phyloP scores from a whole-genome alignment of 768 basidiomycete genomes.

The Trametes cingulata region DNA sequence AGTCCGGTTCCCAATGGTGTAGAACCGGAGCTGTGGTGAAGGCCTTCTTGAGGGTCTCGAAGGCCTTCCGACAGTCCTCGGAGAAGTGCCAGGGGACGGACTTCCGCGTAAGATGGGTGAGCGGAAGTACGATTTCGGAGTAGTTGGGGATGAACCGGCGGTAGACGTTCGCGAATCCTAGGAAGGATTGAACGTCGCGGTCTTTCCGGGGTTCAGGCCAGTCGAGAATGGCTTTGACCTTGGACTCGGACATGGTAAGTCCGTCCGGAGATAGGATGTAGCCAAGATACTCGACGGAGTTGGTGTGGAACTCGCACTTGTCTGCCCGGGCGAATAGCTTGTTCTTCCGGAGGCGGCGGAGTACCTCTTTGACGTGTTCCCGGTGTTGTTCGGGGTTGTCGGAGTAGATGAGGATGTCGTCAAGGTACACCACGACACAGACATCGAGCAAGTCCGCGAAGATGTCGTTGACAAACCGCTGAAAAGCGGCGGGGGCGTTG shows the following conservation, averaged over 20 bases:
- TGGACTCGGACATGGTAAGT: conserved; percentile 42
- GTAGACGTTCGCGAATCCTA: conserved; percentile 39
- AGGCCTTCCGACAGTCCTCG: conserved; percentile 21
- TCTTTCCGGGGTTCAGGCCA: conserved; percentile 33
- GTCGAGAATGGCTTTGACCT: conserved; percentile 36
- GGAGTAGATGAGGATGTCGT: too few species aligned
- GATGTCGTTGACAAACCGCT: conserved; percentile 16
- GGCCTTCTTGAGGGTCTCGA: conserved; percentile 30
- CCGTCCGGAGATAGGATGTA: conserved; percentile 35
- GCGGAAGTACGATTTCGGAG: conserved; percentile 35
- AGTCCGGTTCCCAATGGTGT: conserved; percentile 19
- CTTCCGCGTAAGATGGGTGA: conserved; percentile 33
- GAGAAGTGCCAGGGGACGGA: conserved; percentile 24
- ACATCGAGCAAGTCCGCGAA: conserved; percentile 18
- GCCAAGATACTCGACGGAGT: conserved; percentile 44
- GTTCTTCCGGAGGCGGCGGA: conserved; percentile 31
- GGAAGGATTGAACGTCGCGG: conserved; percentile 34
- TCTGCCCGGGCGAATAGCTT: too few species aligned
- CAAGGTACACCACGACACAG: conserved; percentile 10
- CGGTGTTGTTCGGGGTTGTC: conserved; percentile 24
- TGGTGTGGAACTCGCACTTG: conserved; percentile 39
- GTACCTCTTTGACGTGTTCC: conserved; percentile 17
- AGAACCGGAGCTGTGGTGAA: conserved; percentile 26
- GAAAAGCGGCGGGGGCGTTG: background rate
- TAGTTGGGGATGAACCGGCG: conserved; percentile 34